These are phyloP conservation scores for Grigorovia yakushimaensis DNA, from an alignment of 805 yeast genomes.

Conservation along the genomic window DNA sequence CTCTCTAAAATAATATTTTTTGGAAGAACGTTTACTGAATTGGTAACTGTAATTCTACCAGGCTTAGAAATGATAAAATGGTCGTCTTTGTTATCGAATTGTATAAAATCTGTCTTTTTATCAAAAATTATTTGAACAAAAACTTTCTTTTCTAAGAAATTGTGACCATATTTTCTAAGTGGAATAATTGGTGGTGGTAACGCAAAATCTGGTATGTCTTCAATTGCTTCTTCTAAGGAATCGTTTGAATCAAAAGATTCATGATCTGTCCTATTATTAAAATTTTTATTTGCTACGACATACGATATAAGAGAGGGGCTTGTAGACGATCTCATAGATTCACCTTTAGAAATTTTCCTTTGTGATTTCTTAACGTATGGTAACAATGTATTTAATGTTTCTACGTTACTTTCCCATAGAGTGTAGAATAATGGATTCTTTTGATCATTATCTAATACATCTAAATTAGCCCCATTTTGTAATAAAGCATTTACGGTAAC, in stretches of 20 bases:
- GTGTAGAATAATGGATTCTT: slow-evolving; percentile 79
- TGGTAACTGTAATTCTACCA: slow-evolving; percentile 72
- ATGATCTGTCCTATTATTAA: slow-evolving; percentile 1
- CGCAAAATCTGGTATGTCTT: slow-evolving; percentile 79
- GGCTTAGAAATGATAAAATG: slow-evolving; percentile 40
- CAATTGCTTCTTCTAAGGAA: slow-evolving; percentile 5
- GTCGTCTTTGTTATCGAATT: slow-evolving; percentile 36
- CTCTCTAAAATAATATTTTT: slow-evolving; percentile 55
- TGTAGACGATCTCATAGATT: slow-evolving; percentile 1
- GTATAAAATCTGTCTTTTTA: slow-evolving; percentile 36
- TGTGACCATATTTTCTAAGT: slow-evolving; percentile 87
- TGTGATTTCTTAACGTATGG: slow-evolving; percentile 3
- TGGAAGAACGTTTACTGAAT: slow-evolving; percentile 73
- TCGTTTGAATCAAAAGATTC: slow-evolving; percentile 26
- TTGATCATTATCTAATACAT: slow-evolving; percentile 67
- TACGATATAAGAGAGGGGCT: background rate
- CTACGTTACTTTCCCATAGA: slow-evolving; percentile 86
- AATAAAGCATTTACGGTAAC: slow-evolving; percentile 62
- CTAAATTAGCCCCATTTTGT: slow-evolving; percentile 60
- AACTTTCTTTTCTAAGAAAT: slow-evolving; percentile 82
- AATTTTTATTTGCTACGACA: background rate
- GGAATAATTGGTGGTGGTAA: slow-evolving; percentile 97
- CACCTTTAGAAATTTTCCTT: slow-evolving; percentile 2
- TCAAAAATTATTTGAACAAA: slow-evolving; percentile 69
- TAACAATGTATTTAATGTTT: slow-evolving; percentile 62